Percentiles rank a stretch among this genome's conserved stretches.
Conservation (phyloP, 2,329 filamentous ascomycete species). For the Fusarium anthophilum region DNA sequence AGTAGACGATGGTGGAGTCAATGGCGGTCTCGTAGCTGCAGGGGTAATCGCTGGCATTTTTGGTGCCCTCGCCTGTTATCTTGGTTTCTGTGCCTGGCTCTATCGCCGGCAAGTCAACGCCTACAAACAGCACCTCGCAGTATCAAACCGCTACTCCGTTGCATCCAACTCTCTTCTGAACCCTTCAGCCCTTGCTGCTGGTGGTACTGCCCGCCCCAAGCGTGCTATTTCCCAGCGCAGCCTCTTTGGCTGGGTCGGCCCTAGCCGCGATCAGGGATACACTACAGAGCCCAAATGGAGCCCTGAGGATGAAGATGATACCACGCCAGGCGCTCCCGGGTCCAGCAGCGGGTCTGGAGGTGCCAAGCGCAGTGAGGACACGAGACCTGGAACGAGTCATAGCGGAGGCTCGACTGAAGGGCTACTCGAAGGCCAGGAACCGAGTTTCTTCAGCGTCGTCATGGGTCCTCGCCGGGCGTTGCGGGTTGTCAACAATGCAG, state of each 20-base stretch:
- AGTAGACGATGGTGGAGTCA: constrained; percentile 30
- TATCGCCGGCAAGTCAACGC: constrained; percentile 76
- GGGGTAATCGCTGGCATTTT: constrained; percentile 72
- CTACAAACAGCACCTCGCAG: constrained; percentile 75
- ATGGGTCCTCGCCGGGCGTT: constrained; percentile 74
- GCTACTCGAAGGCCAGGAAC: constrained; percentile 69
- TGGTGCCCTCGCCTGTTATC: constrained; percentile 68
- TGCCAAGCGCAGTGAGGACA: constrained; percentile 40
- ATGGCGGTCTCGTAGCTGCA: constrained; percentile 56
- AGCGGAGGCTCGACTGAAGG: constrained; percentile 57
- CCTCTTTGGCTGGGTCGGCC: constrained; percentile 47
- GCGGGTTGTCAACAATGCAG: constrained; percentile 70
- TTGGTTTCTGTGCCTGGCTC: constrained; percentile 77
- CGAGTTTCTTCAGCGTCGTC: constrained; percentile 76
- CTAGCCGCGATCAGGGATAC: constrained; percentile 34
- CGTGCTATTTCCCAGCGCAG: constrained; percentile 35
- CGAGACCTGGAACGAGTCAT: constrained; percentile 40
- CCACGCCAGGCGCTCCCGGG: constrained; percentile 31
- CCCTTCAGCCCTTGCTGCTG: constrained; percentile 20
- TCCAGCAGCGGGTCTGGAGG: constrained; percentile 38
- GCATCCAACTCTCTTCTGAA: constrained; percentile 53
- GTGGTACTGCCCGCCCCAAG: constrained; percentile 4
- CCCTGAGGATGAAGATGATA: constrained; percentile 38
- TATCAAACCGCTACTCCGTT: constrained; percentile 66
- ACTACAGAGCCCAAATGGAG: constrained; percentile 45